These are phyloP conservation scores for Boechera retrofracta DNA, from an alignment of 345 rosid species.

Conservation along the genomic window DNA sequence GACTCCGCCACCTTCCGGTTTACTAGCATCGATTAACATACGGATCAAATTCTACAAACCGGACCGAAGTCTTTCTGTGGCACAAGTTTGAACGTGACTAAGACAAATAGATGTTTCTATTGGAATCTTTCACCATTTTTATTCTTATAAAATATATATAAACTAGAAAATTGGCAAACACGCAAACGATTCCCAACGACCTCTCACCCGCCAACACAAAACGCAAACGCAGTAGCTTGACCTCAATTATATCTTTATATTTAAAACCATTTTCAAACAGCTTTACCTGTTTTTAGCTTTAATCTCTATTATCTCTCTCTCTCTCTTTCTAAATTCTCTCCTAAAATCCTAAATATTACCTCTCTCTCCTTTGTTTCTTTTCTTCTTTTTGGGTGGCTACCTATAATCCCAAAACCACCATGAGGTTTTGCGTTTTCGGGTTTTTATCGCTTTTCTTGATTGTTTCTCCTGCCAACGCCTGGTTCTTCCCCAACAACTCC, in stretches of 20 bases:
- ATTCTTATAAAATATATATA: background rate
- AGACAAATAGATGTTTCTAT: conserved; percentile 41
- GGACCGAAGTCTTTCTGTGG: conserved; percentile 10
- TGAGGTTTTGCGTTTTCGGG: conserved; percentile 46
- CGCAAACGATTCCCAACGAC: conserved; percentile 45
- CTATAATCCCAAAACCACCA: conserved; percentile 43
- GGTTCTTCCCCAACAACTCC: conserved; percentile 49
- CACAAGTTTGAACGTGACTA: conserved; percentile 38
- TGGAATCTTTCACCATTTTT: conserved; percentile 29
- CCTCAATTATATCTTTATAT: conserved; percentile 16
- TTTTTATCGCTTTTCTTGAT: conserved; percentile 33
- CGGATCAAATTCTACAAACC: background rate
- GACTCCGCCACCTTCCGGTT: conserved; percentile 24
- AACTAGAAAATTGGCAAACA: conserved; percentile 7
- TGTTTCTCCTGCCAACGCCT: conserved; percentile 41
- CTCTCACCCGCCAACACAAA: conserved; percentile 47
- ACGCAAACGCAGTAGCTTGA: conserved; percentile 34
- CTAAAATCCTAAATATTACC: conserved; percentile 46
- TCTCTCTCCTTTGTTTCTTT: conserved; percentile 29
- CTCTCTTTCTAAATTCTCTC: conserved; percentile 44
- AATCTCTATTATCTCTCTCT: background rate
- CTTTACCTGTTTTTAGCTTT: conserved; percentile 40
- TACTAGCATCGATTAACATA: conserved; percentile 5
- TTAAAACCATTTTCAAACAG: conserved; percentile 36
- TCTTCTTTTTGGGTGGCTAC: conserved; percentile 27